Conservation (phyloP, 2,329 filamentous ascomycete genomes). For the Trichoderma koningiopsis region DNA sequence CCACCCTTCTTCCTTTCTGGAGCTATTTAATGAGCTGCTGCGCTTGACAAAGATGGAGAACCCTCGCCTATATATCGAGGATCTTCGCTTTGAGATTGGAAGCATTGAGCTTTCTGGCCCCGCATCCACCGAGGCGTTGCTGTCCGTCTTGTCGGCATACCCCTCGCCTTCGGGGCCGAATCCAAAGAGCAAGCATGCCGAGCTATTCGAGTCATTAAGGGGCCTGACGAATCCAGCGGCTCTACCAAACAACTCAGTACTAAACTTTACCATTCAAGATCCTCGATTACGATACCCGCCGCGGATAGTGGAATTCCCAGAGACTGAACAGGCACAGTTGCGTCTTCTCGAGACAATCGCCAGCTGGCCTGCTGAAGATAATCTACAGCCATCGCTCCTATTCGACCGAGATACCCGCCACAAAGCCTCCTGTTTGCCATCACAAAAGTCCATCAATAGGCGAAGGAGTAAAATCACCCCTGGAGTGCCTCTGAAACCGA, state of each 20-base stretch:
- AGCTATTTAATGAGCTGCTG: constrained; percentile 66
- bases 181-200: constrained; percentile 44
- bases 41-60: constrained; percentile 60
- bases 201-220: constrained; percentile 54
- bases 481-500: constrained; percentile 61
- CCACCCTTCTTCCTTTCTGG: constrained; percentile 78
- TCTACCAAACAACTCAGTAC: constrained; percentile 68
- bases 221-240: constrained; percentile 68
- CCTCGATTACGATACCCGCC: constrained; percentile 80
- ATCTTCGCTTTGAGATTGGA: constrained; percentile 68
- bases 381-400: constrained; percentile 53
- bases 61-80: constrained; percentile 65
- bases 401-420: constrained; percentile 71
- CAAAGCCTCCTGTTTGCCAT: constrained; percentile 65
- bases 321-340: constrained; percentile 41
- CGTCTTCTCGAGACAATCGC: constrained; percentile 63
- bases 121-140: constrained; percentile 75
- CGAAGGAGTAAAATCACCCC: constrained; percentile 66
- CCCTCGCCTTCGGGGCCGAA: constrained; percentile 37
- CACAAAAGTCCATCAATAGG: constrained; percentile 80
- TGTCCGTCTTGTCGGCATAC: constrained; percentile 65
- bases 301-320: constrained; percentile 50
- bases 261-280: constrained; percentile 75
- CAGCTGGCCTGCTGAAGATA: constrained; percentile 65
- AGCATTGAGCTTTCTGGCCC: constrained; percentile 64